Evolutionary conservation across 78 protist species (phyloP).

Genomic region (Speleostelium caveatum): DNA sequence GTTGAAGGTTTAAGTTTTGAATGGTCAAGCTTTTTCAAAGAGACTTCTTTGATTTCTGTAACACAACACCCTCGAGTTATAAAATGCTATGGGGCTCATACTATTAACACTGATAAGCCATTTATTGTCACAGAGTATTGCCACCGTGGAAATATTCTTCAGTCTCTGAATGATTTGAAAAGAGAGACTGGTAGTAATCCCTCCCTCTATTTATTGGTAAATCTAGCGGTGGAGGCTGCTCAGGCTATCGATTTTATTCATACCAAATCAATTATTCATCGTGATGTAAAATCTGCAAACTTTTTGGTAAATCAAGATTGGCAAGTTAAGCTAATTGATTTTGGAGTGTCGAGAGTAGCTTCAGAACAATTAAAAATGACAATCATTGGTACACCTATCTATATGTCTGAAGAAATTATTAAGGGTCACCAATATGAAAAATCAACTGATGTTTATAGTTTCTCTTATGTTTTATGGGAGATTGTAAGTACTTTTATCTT

Average conservation of each 20-base stretch:
- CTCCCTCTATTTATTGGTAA: neutral
- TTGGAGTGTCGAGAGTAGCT: constrained; percentile 33
- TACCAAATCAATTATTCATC: constrained; percentile 39
- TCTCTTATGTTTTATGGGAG: constrained; percentile 71
- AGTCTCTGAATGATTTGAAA: constrained; percentile 1
- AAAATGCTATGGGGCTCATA: constrained; percentile 51
- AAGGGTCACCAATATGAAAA: constrained; percentile 46
- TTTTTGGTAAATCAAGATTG: constrained; percentile 51
- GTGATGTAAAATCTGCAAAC: constrained; percentile 60
- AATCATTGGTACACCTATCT: constrained; percentile 47
- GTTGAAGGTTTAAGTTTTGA: constrained; percentile 53
- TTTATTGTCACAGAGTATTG: constrained; percentile 71
- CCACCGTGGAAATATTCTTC: constrained; percentile 40
- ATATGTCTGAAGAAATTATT: constrained; percentile 72
- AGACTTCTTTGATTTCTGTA: constrained; percentile 14
- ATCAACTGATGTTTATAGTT: constrained; percentile 71
- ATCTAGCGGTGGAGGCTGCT: constrained; percentile 67
- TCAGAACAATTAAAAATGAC: constrained; percentile 24
- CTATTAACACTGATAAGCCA: constrained; percentile 42
- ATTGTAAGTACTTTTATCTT: neutral
- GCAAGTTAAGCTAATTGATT: constrained; percentile 53
- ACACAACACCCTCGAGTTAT: constrained; percentile 63
- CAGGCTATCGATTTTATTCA: constrained; percentile 58
- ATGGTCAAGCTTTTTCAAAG: constrained; percentile 47
- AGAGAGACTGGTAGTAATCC: constrained; percentile 8